Evolutionary conservation across 805 yeast genomes (phyloP).

Genomic region (Suhomyces prunicola): DNA sequence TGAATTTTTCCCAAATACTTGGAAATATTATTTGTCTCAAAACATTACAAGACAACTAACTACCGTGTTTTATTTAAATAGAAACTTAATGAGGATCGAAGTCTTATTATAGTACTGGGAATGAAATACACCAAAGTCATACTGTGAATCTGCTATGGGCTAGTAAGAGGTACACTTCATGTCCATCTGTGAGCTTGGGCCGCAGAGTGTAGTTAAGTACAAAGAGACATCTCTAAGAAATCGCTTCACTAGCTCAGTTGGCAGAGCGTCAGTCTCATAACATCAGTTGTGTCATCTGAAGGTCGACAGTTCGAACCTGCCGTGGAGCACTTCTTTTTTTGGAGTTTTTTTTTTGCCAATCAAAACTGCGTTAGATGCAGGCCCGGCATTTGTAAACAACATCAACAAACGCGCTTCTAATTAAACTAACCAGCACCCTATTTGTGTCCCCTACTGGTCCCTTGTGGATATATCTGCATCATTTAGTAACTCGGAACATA

Average conservation of each 20-base stretch:
- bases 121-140: too few species aligned
- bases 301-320: constrained; percentile 42
- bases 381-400: constrained; percentile 3
- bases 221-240: background rate
- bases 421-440: background rate
- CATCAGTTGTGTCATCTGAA: constrained; percentile 26
- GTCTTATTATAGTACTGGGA: too few species aligned
- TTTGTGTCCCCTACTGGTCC: background rate
- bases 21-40: too few species aligned
- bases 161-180: too few species aligned
- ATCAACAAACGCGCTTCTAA: constrained; percentile 5
- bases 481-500: background rate
- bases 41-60: too few species aligned
- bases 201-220: too few species aligned
- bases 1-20: too few species aligned
- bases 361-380: background rate
- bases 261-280: constrained; percentile 21
- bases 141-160: too few species aligned
- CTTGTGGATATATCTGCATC: background rate
- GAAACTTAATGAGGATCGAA: too few species aligned
- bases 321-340: constrained; percentile 32
- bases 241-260: constrained; percentile 20
- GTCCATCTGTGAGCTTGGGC: too few species aligned
- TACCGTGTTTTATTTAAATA: too few species aligned
- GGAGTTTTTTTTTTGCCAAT: background rate